Evolutionary conservation across 2,329 filamentous ascomycete genomes (phyloP), one percentile per base, ranked within the genome.

Genomic region (Raffaelea ambrosiae): DNA sequence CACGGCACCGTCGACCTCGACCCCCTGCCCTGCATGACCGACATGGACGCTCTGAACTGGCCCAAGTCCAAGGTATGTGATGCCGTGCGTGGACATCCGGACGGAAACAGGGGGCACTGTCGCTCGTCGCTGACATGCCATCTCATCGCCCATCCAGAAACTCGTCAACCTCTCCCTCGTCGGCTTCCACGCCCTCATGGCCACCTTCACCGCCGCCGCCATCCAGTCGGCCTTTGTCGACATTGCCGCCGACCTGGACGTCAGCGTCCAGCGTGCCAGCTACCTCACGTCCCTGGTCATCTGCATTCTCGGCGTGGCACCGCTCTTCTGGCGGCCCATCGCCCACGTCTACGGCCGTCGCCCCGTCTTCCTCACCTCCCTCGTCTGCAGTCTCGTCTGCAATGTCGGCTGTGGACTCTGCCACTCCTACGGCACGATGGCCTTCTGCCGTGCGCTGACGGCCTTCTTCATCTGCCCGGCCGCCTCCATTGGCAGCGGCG

Each of bases 281-380:
- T 81, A 80, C 54, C 63, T 81, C 14, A 77, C 72, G 0, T 75
- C 73, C 0, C 59, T 78, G n/a, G 69, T 74, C 48, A 79, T 79
- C 44, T 70, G 69, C 5, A 68, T 79, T 11, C 62, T 79, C 0
- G 75, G 76, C 10, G 69, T 63, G 16, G 72, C 68, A 1, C 76
- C 77, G 0, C 60, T 81, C 1, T 67, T 81, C 54, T 81, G 77
- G 77, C 69, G 70, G 36, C 76, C 76, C 0, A 58, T 81, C 2
- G 72, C 75, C 0, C 69, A 74, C 38, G 64, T 67, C 21, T 80
- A 68, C 51, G 76, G 77, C 7, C 69, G 77, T 2, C 67, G 74
- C 4, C 75, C 75, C 1, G 66, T 78, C 22, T 77, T 75, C 58
- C 62, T 79, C 26, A 56, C 76, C 39, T 76, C 73, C 0, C 58